These are phyloP conservation scores for Saccharomycopsis schoenii DNA, from an alignment of 805 yeast genomes.

Conservation along the genomic window DNA sequence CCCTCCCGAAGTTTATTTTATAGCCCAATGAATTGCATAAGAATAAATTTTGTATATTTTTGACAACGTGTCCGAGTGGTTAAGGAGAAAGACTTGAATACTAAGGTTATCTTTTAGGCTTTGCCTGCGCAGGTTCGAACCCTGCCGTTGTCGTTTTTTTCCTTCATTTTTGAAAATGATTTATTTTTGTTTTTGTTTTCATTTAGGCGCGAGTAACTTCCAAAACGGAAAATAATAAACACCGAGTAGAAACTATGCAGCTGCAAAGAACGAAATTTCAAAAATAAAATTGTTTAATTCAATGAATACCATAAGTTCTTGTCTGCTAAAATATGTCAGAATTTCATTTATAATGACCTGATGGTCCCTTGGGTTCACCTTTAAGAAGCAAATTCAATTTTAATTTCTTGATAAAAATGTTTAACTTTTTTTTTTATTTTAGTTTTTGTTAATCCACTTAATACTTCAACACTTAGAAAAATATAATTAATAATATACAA, in stretches of 20 bases:
- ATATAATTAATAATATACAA: neutral
- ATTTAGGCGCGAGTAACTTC: neutral
- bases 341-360: neutral
- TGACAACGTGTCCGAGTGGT: slow-evolving; percentile 20
- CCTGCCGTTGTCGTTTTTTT: slow-evolving; percentile 54
- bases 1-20: no score
- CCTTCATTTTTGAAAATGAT: neutral
- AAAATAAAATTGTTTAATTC: neutral
- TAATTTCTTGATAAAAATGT: no score
- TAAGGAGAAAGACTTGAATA: slow-evolving; percentile 24
- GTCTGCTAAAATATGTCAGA: neutral
- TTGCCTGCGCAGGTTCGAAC: slow-evolving; percentile 59
- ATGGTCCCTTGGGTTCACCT: neutral
- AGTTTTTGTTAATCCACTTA: neutral
- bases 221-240: neutral
- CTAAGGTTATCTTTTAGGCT: slow-evolving; percentile 51
- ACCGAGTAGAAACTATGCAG: neutral
- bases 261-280: neutral
- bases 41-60: neutral
- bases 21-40: neutral
- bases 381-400: no score
- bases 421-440: neutral
- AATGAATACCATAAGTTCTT: neutral
- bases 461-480: no score
- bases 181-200: slow-evolving; percentile 23